Evolutionary conservation across 1,284 basidiomycete species (phyloP).

Genomic region (Naganishia albida): DNA sequence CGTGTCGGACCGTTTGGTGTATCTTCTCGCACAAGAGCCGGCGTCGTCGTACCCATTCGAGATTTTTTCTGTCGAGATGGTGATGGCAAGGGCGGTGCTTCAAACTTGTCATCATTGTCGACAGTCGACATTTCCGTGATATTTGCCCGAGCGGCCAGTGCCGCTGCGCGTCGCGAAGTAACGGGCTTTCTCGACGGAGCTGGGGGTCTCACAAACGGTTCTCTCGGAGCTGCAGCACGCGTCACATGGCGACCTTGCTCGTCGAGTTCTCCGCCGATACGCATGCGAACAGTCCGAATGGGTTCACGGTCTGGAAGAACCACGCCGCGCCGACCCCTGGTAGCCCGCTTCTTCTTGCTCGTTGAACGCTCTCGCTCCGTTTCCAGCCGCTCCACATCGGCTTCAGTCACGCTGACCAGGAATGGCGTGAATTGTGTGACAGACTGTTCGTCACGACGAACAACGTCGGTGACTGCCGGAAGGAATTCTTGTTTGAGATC

Average conservation of each 20-base stretch:
- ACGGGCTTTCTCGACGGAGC: slow-evolving; percentile 58
- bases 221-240: slow-evolving; percentile 38
- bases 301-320: slow-evolving; percentile 90
- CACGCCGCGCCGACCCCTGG: slow-evolving; percentile 83
- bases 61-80: slow-evolving; percentile 9
- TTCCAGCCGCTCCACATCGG: slow-evolving; percentile 81
- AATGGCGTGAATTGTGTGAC: slow-evolving; percentile 75
- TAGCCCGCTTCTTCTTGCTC: slow-evolving; percentile 77
- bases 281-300: slow-evolving; percentile 84
- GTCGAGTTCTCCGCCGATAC: slow-evolving; percentile 58
- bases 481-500: slow-evolving; percentile 89
- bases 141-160: slow-evolving; percentile 69
- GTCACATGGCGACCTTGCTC: slow-evolving; percentile 41
- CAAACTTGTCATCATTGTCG: slow-evolving; percentile 36
- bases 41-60: slow-evolving; percentile 16
- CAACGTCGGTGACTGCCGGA: slow-evolving; percentile 65
- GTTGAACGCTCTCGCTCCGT: slow-evolving; percentile 91
- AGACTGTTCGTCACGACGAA: slow-evolving; percentile 73
- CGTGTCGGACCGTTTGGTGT: slow-evolving; percentile 1
- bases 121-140: slow-evolving; percentile 53
- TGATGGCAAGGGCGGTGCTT: neutral
- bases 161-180: slow-evolving; percentile 71
- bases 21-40: slow-evolving; percentile 8
- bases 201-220: slow-evolving; percentile 62
- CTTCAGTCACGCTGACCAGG: slow-evolving; percentile 84